phyloP scores from a whole-genome alignment of 2,329 filamentous ascomycete species.

The Byssothecium circinans region DNA sequence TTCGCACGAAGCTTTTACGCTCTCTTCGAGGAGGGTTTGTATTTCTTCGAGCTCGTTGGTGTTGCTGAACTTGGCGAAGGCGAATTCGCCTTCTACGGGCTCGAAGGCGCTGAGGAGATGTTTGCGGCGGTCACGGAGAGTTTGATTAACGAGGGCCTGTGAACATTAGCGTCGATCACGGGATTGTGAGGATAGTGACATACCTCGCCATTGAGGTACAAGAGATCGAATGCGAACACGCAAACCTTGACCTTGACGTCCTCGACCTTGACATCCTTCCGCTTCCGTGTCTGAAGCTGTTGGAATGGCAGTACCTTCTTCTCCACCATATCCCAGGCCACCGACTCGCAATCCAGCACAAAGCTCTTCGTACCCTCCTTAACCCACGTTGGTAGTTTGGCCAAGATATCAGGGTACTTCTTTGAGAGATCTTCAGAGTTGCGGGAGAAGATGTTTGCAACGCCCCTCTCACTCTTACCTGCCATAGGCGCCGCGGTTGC shows the following conservation, averaged over 20 bases:
- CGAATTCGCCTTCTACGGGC: conserved; percentile 84
- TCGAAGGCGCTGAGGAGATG: conserved; percentile 73
- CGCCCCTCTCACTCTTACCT: conserved; percentile 69
- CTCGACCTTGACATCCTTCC: conserved; percentile 93
- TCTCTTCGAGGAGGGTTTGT: conserved; percentile 87
- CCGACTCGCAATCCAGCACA: conserved; percentile 97
- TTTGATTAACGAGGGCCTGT: conserved; percentile 76
- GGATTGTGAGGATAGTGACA: conserved; percentile 13
- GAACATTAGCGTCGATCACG: conserved; percentile 18
- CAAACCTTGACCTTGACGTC: conserved; percentile 97
- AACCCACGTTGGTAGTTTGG: conserved; percentile 85
- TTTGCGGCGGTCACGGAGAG: conserved; percentile 79
- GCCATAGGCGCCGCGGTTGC: conserved; percentile 59
- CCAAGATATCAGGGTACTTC: conserved; percentile 95
- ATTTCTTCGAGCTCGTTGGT: conserved; percentile 92
- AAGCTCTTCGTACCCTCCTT: conserved; percentile 90
- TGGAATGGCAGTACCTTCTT: conserved; percentile 98
- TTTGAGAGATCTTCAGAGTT: conserved; percentile 97
- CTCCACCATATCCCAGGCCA: conserved; percentile 91
- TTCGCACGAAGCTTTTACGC: conserved; percentile 93
- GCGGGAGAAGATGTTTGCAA: conserved; percentile 92
- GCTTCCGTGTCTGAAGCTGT: conserved; percentile 96
- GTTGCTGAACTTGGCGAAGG: conserved; percentile 84
- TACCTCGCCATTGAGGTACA: conserved; percentile 88
- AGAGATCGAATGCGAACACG: conserved; percentile 92